Percentiles rank a stretch among this genome's conserved stretches.
Evolutionary conservation across 352 stramenopile species (phyloP).

Genomic region (Pythium chondricola): DNA sequence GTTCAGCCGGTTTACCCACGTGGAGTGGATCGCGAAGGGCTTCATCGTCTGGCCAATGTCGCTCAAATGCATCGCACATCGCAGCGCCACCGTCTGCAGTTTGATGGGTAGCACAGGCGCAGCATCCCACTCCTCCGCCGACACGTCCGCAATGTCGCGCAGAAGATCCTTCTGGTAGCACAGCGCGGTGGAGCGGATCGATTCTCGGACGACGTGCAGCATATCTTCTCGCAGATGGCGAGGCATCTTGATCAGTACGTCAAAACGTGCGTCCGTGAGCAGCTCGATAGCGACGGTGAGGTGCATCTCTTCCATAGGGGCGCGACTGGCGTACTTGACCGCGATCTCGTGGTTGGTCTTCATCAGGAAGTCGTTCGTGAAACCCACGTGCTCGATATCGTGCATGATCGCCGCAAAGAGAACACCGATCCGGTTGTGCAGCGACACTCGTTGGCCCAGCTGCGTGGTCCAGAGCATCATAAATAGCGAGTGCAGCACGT

Average conservation of each 20-base stretch:
- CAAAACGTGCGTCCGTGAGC: conserved; percentile 37
- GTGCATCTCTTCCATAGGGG: conserved; percentile 80
- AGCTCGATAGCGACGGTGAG: conserved; percentile 46
- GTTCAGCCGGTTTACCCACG: conserved; percentile 69
- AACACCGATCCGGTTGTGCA: conserved; percentile 64
- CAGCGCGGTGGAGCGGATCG: conserved; percentile 67
- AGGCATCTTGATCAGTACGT: conserved; percentile 52
- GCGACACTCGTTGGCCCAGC: conserved; percentile 40
- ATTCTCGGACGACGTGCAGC: conserved; percentile 48
- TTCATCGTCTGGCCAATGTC: conserved; percentile 85
- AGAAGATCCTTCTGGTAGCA: conserved; percentile 78
- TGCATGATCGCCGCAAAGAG: conserved; percentile 77
- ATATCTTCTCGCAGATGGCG: conserved; percentile 42
- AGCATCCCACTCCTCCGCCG: conserved; percentile 34
- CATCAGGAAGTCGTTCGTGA: conserved; percentile 77
- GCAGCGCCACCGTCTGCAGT: conserved; percentile 45
- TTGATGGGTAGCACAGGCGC: conserved; percentile 30
- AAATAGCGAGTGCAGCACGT: conserved; percentile 78
- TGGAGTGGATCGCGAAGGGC: conserved; percentile 62
- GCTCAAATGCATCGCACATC: conserved; percentile 73
- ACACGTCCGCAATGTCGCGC: conserved; percentile 34
- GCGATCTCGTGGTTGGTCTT: conserved; percentile 69
- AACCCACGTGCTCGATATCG: conserved; percentile 70
- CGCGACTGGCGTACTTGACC: conserved; percentile 41
- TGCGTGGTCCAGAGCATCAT: conserved; percentile 55